These are phyloP conservation scores for Dictyostelium firmibasis DNA, from an alignment of 78 protist genomes.

Conservation along the genomic window DNA sequence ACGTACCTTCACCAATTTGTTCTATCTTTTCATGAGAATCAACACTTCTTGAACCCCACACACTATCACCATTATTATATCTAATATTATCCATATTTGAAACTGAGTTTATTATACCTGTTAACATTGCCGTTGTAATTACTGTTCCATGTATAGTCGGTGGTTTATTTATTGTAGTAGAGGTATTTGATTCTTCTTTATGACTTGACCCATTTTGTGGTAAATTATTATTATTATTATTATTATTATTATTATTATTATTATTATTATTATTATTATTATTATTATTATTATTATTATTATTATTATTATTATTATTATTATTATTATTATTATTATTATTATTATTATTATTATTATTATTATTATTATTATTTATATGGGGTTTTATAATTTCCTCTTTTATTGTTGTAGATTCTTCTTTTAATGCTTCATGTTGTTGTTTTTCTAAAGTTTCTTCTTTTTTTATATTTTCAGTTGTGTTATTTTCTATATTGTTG, in stretches of 20 bases:
- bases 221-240: no score
- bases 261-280: no score
- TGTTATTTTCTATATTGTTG: neutral
- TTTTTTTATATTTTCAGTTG: neutral
- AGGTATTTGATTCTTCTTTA: neutral
- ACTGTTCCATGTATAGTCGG: neutral
- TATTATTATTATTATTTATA: neutral
- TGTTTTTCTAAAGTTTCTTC: neutral
- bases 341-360: neutral
- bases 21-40: conserved; percentile 64
- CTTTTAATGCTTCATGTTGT: neutral
- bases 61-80: neutral
- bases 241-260: no score
- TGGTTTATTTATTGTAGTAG: neutral
- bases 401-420: neutral
- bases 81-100: neutral
- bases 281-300: no score
- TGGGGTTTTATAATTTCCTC: neutral
- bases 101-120: neutral
- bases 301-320: no score
- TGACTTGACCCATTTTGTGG: neutral
- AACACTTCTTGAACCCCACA: conserved; percentile 85
- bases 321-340: no score
- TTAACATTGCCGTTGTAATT: neutral
- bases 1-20: conserved; percentile 87